Conservation (phyloP, 352 stramenopile species). For the Detonula confervacea region DNA sequence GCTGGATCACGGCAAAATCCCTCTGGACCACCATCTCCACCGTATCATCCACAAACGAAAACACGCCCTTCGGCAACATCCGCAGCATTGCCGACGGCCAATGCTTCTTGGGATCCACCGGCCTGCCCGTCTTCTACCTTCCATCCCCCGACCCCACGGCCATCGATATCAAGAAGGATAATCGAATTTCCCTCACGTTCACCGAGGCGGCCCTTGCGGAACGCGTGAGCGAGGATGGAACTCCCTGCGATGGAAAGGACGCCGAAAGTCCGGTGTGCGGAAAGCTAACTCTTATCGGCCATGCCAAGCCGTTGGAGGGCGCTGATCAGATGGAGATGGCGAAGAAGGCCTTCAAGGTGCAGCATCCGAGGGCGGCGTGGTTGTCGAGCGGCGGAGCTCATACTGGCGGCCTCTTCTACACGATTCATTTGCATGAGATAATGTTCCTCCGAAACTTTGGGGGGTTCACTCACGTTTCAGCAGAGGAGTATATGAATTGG, state of each 20-base stretch:
- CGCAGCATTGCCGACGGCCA: background rate
- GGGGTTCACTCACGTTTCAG: background rate
- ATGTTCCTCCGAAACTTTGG: conserved; percentile 11
- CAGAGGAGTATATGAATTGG: conserved; percentile 16
- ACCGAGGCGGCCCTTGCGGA: conserved; percentile 28
- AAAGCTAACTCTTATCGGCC: conserved; percentile 11
- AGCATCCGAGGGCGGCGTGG: conserved; percentile 5
- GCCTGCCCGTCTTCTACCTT: conserved; percentile 21
- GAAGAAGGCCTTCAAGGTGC: background rate
- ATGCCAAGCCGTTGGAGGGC: conserved; percentile 4
- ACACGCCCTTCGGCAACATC: background rate
- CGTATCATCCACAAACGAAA: background rate
- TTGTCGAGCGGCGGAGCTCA: conserved; percentile 18
- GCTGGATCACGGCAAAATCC: conserved; percentile 13
- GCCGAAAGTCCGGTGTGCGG: conserved; percentile 11
- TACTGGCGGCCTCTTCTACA: conserved; percentile 17
- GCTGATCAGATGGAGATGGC: background rate
- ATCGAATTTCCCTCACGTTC: conserved; percentile 8
- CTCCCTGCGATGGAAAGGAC: conserved; percentile 10
- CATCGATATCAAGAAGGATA: conserved; percentile 7
- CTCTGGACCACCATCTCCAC: conserved; percentile 19
- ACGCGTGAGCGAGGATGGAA: background rate
- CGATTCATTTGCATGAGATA: conserved; percentile 4
- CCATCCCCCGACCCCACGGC: conserved; percentile 13
- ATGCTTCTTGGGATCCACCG: background rate